Conservation (phyloP, 805 yeast species). For the Wickerhamiella azymoides region DNA sequence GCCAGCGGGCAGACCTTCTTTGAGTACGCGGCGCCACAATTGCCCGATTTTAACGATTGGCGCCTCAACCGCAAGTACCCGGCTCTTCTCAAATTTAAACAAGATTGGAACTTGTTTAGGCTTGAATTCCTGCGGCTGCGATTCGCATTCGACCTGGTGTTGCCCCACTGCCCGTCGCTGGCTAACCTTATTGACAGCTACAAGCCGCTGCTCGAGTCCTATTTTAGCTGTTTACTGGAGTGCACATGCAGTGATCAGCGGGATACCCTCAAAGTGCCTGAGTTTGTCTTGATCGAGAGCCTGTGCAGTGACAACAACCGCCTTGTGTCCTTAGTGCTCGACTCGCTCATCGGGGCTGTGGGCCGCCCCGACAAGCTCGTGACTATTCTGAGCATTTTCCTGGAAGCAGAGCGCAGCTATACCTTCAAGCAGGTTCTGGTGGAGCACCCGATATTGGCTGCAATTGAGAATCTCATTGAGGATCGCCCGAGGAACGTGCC, state of each 20-base stretch:
- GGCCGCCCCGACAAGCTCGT: not conserved
- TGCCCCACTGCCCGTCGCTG: not conserved
- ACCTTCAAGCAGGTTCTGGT: not conserved
- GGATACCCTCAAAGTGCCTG: not conserved
- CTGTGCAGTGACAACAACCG: not conserved
- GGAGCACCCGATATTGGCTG: not conserved
- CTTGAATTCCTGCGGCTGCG: not conserved
- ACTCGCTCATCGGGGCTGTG: not conserved
- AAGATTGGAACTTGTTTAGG: not conserved
- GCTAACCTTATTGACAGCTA: not conserved
- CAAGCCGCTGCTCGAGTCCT: not conserved
- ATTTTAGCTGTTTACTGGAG: not conserved
- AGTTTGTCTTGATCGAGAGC: not conserved
- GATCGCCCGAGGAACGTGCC: not conserved
- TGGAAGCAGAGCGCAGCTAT: not conserved
- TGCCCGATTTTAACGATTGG: not conserved
- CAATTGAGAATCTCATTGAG: not conserved
- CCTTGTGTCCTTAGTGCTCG: not conserved
- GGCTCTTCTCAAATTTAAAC: not conserved
- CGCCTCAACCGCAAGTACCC: not conserved
- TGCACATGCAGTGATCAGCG: not conserved
- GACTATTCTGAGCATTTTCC: not conserved
- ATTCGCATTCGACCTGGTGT: not conserved
- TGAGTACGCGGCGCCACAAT: not conserved
- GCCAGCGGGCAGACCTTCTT: not conserved